Base-by-base conservation (phyloP, 805 yeast genomes). In the Sugiyamaella americana region DNA sequence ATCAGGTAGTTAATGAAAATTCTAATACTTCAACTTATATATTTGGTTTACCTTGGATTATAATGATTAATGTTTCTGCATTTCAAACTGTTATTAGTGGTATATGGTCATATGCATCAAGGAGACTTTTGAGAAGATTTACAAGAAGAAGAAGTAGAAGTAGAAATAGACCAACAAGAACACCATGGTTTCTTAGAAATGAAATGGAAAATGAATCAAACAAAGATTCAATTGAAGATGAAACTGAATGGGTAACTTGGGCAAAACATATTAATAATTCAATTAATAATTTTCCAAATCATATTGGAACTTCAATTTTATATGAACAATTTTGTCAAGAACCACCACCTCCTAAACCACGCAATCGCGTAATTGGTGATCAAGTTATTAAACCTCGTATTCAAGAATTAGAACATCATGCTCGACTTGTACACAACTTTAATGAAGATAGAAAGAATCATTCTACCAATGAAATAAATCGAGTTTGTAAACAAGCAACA, bases 341-440 rank as follows among this genome's bases (percentile, higher is more conserved):
- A 13, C 32, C 32, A 8, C 32, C 32, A 26, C 32, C 32, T 35
- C 46, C 43, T 13, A 16, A 29, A 47, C 23, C 3, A 8, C 36
- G 34, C 3, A 19, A 23, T 5, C 16, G 18, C 10, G 36, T 22
- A 4, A 29, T 41, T 20, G 24, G 34, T n/a, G 20, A 26, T 22
- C 5, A 18, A 35, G 37, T 13, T 17, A 18, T 10, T 6, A 21
- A 35, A 35, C 37, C 17, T 13, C 37, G 20, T 16, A 35, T 21
- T 11, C 10, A 10, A 11, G 20, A 35, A 35, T 35, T 10, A 35
- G 17, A 35, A 6, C 10, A 5, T 16, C 37, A 35, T 6, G 10
- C 10, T 11, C 37, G 13, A 13, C 8, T 26, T 8, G 32, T 26
- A 8, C 32, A 26, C 11, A 26, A 26, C 8, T 26, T 26, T 13